Conservation (phyloP, 768 basidiomycete genomes). For the Lepiota brunneoincarnata region DNA sequence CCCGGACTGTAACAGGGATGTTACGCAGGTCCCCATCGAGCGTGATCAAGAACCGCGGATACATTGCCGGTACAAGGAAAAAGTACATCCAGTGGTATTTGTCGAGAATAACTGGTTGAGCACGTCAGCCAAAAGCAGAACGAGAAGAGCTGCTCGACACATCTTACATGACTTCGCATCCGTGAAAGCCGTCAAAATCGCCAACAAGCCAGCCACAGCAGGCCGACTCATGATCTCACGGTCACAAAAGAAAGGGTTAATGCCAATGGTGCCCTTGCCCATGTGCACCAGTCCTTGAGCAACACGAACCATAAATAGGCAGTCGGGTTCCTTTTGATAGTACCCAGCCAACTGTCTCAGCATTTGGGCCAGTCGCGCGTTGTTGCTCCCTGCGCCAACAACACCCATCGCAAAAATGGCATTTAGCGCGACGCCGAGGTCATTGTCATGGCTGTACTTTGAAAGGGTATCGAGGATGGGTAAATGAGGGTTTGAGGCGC, state of each 20-base stretch:
- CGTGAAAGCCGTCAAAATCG: constrained; percentile 88
- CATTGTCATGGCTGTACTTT: constrained; percentile 98
- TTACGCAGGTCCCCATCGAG: constrained; percentile 88
- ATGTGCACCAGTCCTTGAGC: constrained; percentile 98
- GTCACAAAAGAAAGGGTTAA: constrained; percentile 97
- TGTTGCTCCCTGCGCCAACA: constrained; percentile 98
- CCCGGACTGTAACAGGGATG: constrained; percentile 88
- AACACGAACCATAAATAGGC: constrained; percentile 92
- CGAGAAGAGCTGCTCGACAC: background rate
- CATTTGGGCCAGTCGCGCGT: constrained; percentile 97
- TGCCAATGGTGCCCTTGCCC: constrained; percentile 97
- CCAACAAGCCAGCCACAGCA: constrained; percentile 86
- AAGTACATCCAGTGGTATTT: constrained; percentile 99
- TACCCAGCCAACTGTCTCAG: constrained; percentile 95
- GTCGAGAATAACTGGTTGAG: constrained; percentile 78
- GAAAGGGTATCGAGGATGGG: constrained; percentile 95
- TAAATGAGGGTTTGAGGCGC: constrained; percentile 93
- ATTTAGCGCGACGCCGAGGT: constrained; percentile 93
- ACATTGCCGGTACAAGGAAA: constrained; percentile 95
- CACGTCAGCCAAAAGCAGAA: constrained; percentile 4
- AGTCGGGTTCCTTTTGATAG: constrained; percentile 96
- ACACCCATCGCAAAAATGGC: constrained; percentile 99
- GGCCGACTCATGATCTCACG: constrained; percentile 86
- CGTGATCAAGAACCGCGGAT: constrained; percentile 96
- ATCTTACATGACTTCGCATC: constrained; percentile 90